Conservation (phyloP, 768 basidiomycete species). For the Lyophyllum semitale region DNA sequence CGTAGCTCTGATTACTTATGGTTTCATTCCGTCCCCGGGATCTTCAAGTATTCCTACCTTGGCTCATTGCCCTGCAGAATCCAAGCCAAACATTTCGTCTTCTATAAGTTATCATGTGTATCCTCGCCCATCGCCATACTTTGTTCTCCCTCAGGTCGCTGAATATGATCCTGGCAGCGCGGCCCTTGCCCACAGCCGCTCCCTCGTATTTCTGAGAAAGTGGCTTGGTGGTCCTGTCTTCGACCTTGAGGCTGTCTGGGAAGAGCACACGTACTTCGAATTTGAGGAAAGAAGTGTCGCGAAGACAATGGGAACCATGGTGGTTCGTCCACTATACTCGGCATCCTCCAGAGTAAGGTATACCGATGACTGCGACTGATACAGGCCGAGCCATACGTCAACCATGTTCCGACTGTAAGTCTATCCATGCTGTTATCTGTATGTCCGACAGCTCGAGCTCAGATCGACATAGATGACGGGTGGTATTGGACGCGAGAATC, state of each 20-base stretch:
- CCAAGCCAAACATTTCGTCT: conserved; percentile 20
- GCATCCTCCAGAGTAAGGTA: background rate
- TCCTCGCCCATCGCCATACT: conserved; percentile 33
- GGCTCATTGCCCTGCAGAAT: conserved; percentile 33
- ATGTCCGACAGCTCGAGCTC: background rate
- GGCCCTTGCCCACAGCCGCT: conserved; percentile 46
- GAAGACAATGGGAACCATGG: conserved; percentile 59
- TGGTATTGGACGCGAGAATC: conserved; percentile 49
- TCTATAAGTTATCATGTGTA: conserved; percentile 26
- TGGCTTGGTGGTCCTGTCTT: conserved; percentile 52
- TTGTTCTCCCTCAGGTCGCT: conserved; percentile 42
- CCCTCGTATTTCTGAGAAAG: conserved; percentile 46
- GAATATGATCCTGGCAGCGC: conserved; percentile 44
- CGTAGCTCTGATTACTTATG: conserved; percentile 40
- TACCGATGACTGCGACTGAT: background rate
- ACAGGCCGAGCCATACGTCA: conserved; percentile 60
- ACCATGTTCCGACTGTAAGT: conserved; percentile 55
- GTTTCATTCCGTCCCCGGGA: conserved; percentile 23
- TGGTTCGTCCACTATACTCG: conserved; percentile 33
- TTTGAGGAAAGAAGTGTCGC: conserved; percentile 52
- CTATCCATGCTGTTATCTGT: background rate
- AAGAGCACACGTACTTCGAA: conserved; percentile 58
- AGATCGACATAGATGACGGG: conserved; percentile 48
- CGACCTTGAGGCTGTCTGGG: conserved; percentile 62
- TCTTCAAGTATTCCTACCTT: conserved; percentile 32